phyloP scores from a whole-genome alignment of 108 stramenopile species.

The Cyclostephanos invisitatus region DNA sequence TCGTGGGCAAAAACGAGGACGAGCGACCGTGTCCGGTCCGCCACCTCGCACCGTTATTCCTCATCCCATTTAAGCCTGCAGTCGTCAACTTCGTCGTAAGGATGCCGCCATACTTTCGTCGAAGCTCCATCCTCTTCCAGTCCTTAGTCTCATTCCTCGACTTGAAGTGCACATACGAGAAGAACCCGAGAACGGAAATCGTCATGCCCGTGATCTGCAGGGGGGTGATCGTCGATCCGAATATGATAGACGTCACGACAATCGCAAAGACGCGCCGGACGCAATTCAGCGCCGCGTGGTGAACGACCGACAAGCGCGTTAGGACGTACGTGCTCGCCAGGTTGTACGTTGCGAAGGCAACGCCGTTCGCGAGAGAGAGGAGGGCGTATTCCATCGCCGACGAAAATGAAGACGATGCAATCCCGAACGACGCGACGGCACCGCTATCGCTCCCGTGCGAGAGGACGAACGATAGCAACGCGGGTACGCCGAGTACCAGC shows the following conservation, averaged over 20 bases:
- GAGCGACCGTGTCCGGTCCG: not conserved
- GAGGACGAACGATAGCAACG: slow-evolving; percentile 31
- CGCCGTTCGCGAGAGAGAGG: slow-evolving; percentile 67
- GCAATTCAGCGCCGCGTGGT: slow-evolving; percentile 86
- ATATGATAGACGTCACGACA: slow-evolving; percentile 70
- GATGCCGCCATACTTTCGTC: slow-evolving; percentile 32
- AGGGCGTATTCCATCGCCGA: slow-evolving; percentile 22
- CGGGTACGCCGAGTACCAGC: slow-evolving; percentile 33
- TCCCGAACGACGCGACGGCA: not conserved
- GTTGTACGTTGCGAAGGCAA: slow-evolving; percentile 81
- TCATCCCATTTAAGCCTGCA: not conserved
- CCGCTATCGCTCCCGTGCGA: not conserved
- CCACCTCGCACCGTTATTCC: not conserved
- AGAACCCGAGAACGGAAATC: slow-evolving; percentile 58
- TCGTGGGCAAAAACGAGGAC: slow-evolving; percentile 5
- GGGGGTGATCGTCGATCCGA: slow-evolving; percentile 57
- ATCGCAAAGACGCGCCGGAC: slow-evolving; percentile 83
- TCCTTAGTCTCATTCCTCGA: slow-evolving; percentile 24
- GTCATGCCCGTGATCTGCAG: slow-evolving; percentile 58
- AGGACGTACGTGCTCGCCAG: slow-evolving; percentile 69
- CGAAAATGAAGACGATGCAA: not conserved
- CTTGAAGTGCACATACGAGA: slow-evolving; percentile 59
- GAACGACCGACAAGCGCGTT: slow-evolving; percentile 75
- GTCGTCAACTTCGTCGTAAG: slow-evolving; percentile 5
- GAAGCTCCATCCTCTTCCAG: slow-evolving; percentile 24